Conservation (phyloP, 306 rosid genomes). For the Canavalia gladiata region DNA sequence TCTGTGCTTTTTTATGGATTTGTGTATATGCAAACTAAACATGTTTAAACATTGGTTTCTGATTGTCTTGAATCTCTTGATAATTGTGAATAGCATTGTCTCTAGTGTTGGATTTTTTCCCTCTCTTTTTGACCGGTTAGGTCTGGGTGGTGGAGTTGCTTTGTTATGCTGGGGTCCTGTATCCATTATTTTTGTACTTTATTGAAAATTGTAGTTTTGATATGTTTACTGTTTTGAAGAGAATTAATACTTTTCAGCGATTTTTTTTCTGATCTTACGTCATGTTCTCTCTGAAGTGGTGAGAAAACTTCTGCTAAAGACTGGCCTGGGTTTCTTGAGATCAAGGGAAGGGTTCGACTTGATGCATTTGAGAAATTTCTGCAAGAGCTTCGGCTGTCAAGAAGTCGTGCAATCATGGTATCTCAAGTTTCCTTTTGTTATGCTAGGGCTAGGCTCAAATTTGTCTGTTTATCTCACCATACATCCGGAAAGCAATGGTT, state of each 20-base stretch:
- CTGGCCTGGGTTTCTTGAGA: constrained; percentile 89
- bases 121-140: neutral
- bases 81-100: neutral
- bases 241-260: constrained; percentile 8
- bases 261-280: constrained; percentile 45
- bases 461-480: constrained; percentile 30
- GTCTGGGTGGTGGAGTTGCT: neutral
- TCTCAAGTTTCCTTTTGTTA: constrained; percentile 61
- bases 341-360: constrained; percentile 95
- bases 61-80: neutral
- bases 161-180: neutral
- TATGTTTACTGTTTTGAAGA: neutral
- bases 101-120: neutral
- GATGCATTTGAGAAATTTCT: constrained; percentile 94
- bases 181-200: constrained; percentile 7
- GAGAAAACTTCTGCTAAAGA: constrained; percentile 78
- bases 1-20: constrained; percentile 17
- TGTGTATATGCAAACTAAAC: constrained; percentile 9
- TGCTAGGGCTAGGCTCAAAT: constrained; percentile 49
- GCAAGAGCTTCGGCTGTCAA: constrained; percentile 85
- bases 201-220: neutral
- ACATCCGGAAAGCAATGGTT: constrained; percentile 25
- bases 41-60: neutral
- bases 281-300: constrained; percentile 69
- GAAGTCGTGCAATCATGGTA: constrained; percentile 99